Evolutionary conservation across 352 stramenopile genomes (phyloP).

Genomic region (Globisporangium nunn): DNA sequence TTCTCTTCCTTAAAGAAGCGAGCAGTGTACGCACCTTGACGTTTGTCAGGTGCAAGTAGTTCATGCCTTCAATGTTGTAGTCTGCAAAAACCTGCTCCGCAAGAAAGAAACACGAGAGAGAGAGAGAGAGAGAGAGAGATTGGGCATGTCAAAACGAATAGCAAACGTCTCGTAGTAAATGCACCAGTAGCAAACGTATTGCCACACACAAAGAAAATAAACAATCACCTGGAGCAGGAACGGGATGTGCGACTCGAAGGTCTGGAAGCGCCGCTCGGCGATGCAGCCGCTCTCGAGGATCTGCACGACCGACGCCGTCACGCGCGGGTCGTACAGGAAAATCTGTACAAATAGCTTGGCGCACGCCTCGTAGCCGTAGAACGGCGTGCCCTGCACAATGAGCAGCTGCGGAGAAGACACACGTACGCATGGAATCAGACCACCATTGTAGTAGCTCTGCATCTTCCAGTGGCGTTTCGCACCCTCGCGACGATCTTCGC

Average conservation of each 20-base stretch:
- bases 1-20: too few relatives aligned
- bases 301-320: slow-evolving; percentile 53
- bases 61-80: slow-evolving; percentile 92
- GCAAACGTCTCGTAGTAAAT: neutral
- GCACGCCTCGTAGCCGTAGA: slow-evolving; percentile 82
- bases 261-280: slow-evolving; percentile 65
- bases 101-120: slow-evolving; percentile 43
- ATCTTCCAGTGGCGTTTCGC: neutral
- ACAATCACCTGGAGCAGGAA: slow-evolving; percentile 77
- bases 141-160: too few relatives aligned
- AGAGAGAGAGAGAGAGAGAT: too few relatives aligned
- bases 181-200: neutral
- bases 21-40: slow-evolving; percentile 35
- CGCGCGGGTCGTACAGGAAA: slow-evolving; percentile 81
- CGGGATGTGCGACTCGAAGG: slow-evolving; percentile 85
- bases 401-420: slow-evolving; percentile 39
- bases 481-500: slow-evolving; percentile 70
- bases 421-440: too few relatives aligned
- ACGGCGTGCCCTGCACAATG: slow-evolving; percentile 82
- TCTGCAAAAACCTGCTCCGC: slow-evolving; percentile 77
- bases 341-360: slow-evolving; percentile 85
- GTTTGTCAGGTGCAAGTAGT: slow-evolving; percentile 61
- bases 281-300: slow-evolving; percentile 82
- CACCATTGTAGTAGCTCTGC: too few relatives aligned
- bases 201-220: neutral